Base-by-base conservation (phyloP, 805 yeast genomes). In the Sugiyamaella marilandica region DNA sequence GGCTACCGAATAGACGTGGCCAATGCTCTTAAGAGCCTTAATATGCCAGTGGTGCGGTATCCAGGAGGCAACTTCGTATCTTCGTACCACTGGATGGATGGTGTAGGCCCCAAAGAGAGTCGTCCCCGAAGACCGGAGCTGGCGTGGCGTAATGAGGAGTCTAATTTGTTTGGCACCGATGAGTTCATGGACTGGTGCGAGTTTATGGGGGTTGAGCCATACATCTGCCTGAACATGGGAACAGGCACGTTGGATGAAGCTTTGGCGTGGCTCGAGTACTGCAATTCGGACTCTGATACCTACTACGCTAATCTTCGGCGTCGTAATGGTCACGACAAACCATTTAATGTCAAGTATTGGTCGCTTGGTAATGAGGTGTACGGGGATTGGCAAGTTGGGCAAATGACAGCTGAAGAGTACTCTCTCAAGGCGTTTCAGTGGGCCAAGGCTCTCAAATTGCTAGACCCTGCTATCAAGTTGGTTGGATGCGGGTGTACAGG, bases 301-400 rank as follows among this genome's bases (percentile, higher is more conserved):
- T 66, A 66, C 49, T 69, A 68, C 49, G 72, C 72, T 32, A 68
- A 68, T 45, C 52, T 69, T 21, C 58, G 72, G 36, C 61, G 72
- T 44, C 58, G 62, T 34, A 66, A 69, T 48, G 72, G 72, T 3
- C 69, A 63, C 52, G 63, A 61, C 10, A 62, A 67, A 52, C 72
- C 72, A 14, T 68, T 66, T 45, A 62, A 63, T 35, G 70, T 69
- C 44, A 69, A 68, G 56, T 69, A 68, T 52, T 69, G 72, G 72
- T 65, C 69, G 5, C 58, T 69, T 16, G 72, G 72, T 10, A 69
- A 69, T 50, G 72, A 69, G 55, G 69, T 69, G 24, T 69, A 69
- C 68, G 72, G 72, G 14, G 61, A 58, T 5, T 69, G 72, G 72
- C 72, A 68, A 51, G 70, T 69, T 36, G 71, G 70, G 16, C 70